phyloP scores from a whole-genome alignment of 352 stramenopile species.

The Globisporangium parvum region DNA sequence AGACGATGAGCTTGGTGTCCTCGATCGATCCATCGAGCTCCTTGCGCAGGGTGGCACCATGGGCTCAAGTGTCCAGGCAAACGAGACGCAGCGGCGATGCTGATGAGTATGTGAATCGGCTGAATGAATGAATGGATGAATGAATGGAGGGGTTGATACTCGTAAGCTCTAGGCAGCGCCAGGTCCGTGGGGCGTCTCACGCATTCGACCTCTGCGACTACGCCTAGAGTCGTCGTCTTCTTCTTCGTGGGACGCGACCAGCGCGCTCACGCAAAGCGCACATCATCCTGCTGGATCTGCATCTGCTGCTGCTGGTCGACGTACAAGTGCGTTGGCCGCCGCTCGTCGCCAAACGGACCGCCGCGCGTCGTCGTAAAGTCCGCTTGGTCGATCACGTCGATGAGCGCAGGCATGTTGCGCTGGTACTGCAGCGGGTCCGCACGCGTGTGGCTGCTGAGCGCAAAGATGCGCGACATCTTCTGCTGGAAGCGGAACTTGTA shows the following conservation, averaged over 20 bases:
- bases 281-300: slow-evolving; percentile 34
- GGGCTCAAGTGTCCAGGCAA: too few relatives aligned
- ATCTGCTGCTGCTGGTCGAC: not conserved
- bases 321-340: slow-evolving; percentile 21
- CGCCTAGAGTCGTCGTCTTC: too few relatives aligned
- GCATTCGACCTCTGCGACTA: too few relatives aligned
- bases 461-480: slow-evolving; percentile 88
- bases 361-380: slow-evolving; percentile 57
- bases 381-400: slow-evolving; percentile 75
- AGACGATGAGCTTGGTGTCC: too few relatives aligned
- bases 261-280: slow-evolving; percentile 41
- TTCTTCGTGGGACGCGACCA: too few relatives aligned
- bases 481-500: slow-evolving; percentile 91
- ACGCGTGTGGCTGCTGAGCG: slow-evolving; percentile 55
- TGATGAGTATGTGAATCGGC: too few relatives aligned
- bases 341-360: slow-evolving; percentile 50
- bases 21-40: too few relatives aligned
- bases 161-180: not conserved
- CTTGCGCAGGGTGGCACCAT: too few relatives aligned
- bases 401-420: slow-evolving; percentile 65
- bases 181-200: too few relatives aligned
- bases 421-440: slow-evolving; percentile 65
- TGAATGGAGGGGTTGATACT: slow-evolving; percentile 1
- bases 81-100: too few relatives aligned
- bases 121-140: not conserved